A percentile compares a stretch with the other conserved stretches of the same genome.
Evolutionary conservation across 371 early-diverging fungal species (phyloP).

Genomic region (Actinomortierella ambigua): DNA sequence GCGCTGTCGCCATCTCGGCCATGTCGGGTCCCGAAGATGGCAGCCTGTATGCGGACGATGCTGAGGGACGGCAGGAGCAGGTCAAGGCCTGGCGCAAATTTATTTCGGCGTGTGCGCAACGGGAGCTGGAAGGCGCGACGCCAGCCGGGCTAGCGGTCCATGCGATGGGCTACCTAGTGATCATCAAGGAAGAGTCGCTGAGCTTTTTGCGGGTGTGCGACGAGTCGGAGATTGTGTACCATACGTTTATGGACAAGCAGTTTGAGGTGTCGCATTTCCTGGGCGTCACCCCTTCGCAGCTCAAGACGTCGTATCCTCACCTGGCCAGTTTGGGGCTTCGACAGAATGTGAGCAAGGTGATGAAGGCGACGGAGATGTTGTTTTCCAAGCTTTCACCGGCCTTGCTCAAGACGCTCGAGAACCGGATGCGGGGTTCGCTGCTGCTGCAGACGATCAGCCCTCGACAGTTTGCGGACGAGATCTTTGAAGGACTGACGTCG

Average conservation of each 20-base stretch:
- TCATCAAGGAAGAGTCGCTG: slow-evolving; percentile 35
- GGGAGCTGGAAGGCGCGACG: slow-evolving; percentile 24
- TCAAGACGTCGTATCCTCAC: slow-evolving; percentile 28
- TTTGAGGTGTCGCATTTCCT: slow-evolving; percentile 34
- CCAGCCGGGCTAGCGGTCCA: slow-evolving; percentile 28
- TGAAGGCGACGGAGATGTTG: slow-evolving; percentile 28
- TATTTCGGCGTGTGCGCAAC: slow-evolving; percentile 38
- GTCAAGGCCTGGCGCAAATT: slow-evolving; percentile 32
- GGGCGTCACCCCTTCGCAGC: slow-evolving; percentile 29
- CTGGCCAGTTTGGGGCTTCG: slow-evolving; percentile 23
- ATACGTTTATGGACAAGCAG: slow-evolving; percentile 40
- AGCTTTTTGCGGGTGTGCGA: slow-evolving; percentile 44
- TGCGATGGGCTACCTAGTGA: slow-evolving; percentile 31
- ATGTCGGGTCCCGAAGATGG: too few relatives aligned
- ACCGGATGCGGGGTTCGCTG: too few relatives aligned
- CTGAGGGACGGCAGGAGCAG: slow-evolving; percentile 14
- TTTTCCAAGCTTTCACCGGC: too few relatives aligned
- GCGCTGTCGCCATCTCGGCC: too few relatives aligned
- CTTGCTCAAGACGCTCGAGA: too few relatives aligned
- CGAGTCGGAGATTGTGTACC: slow-evolving; percentile 37
- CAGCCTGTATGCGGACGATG: background rate
- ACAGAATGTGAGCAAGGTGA: slow-evolving; percentile 22
- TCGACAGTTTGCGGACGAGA: too few relatives aligned
- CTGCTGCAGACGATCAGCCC: too few relatives aligned
- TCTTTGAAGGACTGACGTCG: too few relatives aligned